These are phyloP conservation scores for Quercus suber DNA, from an alignment of 306 rosid species.

Conservation along the genomic window DNA sequence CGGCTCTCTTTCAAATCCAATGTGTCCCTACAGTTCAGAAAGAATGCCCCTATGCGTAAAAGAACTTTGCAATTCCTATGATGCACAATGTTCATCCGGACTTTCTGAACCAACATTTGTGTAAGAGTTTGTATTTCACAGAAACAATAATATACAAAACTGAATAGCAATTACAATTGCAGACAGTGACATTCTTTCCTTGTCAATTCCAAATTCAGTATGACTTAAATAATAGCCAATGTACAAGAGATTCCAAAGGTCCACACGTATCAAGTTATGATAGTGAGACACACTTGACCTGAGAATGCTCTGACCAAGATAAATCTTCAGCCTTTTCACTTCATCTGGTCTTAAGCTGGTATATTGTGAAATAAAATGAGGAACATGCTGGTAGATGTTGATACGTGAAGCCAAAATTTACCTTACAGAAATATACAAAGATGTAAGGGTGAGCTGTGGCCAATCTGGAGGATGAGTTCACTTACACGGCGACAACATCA, in stretches of 20 bases:
- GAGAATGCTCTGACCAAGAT: constrained; percentile 29
- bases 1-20: background rate
- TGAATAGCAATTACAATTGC: constrained; percentile 51
- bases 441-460: constrained; percentile 33
- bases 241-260: constrained; percentile 50
- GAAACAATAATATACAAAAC: constrained; percentile 29
- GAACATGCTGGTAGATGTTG: constrained; percentile 23
- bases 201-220: constrained; percentile 14
- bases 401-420: constrained; percentile 45
- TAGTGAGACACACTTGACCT: constrained; percentile 22
- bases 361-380: constrained; percentile 28
- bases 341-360: constrained; percentile 24
- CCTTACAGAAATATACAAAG: constrained; percentile 45
- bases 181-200: constrained; percentile 10
- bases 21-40: background rate
- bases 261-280: constrained; percentile 22
- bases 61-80: constrained; percentile 8
- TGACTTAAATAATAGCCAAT: constrained; percentile 42
- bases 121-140: constrained; percentile 27
- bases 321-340: constrained; percentile 22
- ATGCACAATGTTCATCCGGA: background rate
- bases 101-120: constrained; percentile 21
- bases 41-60: background rate
- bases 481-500: constrained; percentile 16
- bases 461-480: constrained; percentile 36